These are phyloP conservation scores for Cucumis sativus DNA, from an alignment of 306 rosid genomes.

Conservation along the genomic window Cucumber_9930_V3 NC_026660.2:30274001-30274500, in stretches of 20 bases:
- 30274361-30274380: no score
- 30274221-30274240: not conserved
- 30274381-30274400: no score
- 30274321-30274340: conserved; percentile 2
- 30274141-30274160: conserved; percentile 1
- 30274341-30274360: not conserved
- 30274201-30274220: not conserved
- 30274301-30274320: not conserved
- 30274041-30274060: conserved; percentile 11
- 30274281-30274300: not conserved
- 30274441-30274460: no score
- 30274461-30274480: no score
- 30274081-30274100: not conserved
- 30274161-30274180: not conserved
- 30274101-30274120: not conserved
- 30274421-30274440: no score
- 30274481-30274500: no score
- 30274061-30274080: not conserved
- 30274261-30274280: not conserved
- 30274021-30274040: conserved; percentile 8
- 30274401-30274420: no score
- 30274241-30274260: not conserved
- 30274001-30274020: conserved; percentile 10
- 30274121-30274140: not conserved
- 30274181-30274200: conserved; percentile 5